Conservation (phyloP, 106 monocot species). For the Posidonia australis region DNA sequence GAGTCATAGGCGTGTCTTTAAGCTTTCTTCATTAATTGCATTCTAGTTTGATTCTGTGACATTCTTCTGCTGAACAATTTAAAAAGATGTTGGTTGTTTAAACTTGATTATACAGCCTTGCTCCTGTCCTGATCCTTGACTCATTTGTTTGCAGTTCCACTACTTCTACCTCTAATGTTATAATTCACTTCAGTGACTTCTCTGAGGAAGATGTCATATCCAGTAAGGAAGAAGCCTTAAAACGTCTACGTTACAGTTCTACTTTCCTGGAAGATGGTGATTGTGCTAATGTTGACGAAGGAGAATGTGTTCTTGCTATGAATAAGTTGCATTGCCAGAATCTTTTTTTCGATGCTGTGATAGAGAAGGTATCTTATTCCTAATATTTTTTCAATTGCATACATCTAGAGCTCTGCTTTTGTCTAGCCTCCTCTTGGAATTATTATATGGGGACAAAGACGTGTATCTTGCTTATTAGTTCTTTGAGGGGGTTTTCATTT, state of each 20-base stretch:
- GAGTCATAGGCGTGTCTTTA: no score
- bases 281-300: not conserved
- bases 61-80: not conserved
- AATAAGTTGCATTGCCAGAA: not conserved
- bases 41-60: not conserved
- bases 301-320: constrained; percentile 1
- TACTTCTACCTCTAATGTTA: constrained; percentile 11
- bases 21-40: not conserved
- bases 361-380: not conserved
- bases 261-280: constrained; percentile 29
- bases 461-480: no score
- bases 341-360: constrained; percentile 2
- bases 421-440: no score
- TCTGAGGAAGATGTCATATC: constrained; percentile 31
- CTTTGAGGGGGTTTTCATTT: no score
- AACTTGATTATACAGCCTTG: not conserved
- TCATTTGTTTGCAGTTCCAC: constrained; percentile 18
- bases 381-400: not conserved
- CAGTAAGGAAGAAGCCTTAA: constrained; percentile 31
- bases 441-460: no score
- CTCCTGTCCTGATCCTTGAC: not conserved
- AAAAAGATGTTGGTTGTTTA: not conserved
- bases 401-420: not conserved
- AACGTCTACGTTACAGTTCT: constrained; percentile 40
- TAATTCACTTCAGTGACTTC: constrained; percentile 22